These are phyloP conservation scores for Pseudohyphozyma bogoriensis DNA, from an alignment of 768 basidiomycete species.

Conservation along the genomic window DNA sequence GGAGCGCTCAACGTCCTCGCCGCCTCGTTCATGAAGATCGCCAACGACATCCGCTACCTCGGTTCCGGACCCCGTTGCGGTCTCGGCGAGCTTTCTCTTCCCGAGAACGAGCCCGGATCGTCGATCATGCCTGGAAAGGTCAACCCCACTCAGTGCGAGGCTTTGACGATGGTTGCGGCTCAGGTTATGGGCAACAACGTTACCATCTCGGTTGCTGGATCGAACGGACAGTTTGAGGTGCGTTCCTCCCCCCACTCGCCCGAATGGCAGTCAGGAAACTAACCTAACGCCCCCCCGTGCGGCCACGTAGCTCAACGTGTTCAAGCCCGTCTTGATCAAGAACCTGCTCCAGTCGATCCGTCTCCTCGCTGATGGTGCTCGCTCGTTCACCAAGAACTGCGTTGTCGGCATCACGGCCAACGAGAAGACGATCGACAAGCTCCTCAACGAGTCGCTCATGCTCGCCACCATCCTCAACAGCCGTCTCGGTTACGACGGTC, in stretches of 20 bases:
- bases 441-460: slow-evolving; percentile 94
- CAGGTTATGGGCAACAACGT: slow-evolving; percentile 99
- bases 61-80: slow-evolving; percentile 97
- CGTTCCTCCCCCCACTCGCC: slow-evolving; percentile 26
- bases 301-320: slow-evolving; percentile 74
- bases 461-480: slow-evolving; percentile 94
- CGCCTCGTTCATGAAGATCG: slow-evolving; percentile 98
- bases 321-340: slow-evolving; percentile 98
- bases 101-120: slow-evolving; percentile 97
- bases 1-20: slow-evolving; percentile 93
- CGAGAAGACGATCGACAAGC: slow-evolving; percentile 76
- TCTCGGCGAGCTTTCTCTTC: slow-evolving; percentile 82
- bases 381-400: slow-evolving; percentile 95
- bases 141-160: slow-evolving; percentile 98
- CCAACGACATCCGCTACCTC: slow-evolving; percentile 96
- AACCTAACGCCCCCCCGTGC: neutral
- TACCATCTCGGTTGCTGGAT: slow-evolving; percentile 78
- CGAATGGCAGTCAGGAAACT: neutral
- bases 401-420: slow-evolving; percentile 93
- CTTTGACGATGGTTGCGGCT: slow-evolving; percentile 94
- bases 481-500: slow-evolving; percentile 92
- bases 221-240: slow-evolving; percentile 95
- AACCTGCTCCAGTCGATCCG: slow-evolving; percentile 94
- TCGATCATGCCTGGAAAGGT: slow-evolving; percentile 99
- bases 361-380: slow-evolving; percentile 80